phyloP scores from a whole-genome alignment of 2,329 filamentous ascomycete genomes.

The Pezicula radicicola region DNA sequence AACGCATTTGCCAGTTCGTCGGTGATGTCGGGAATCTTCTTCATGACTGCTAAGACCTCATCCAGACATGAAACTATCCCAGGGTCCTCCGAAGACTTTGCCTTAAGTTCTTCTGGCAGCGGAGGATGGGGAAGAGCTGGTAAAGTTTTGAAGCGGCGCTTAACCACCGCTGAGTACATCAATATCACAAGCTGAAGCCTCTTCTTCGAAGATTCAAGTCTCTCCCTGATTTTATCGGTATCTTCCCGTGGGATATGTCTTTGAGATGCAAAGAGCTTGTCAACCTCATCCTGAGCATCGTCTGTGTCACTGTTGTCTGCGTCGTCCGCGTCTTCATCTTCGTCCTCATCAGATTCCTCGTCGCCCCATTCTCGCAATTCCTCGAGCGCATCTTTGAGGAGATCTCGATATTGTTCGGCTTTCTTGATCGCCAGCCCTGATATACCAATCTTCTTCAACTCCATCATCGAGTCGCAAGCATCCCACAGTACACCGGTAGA shows the following conservation, averaged over 20 bases:
- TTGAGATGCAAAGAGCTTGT: slow-evolving; percentile 64
- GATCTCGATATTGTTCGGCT: slow-evolving; percentile 70
- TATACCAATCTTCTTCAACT: slow-evolving; percentile 64
- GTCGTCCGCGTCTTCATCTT: slow-evolving; percentile 50
- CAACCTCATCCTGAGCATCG: slow-evolving; percentile 55
- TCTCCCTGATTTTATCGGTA: slow-evolving; percentile 59
- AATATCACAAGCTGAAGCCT: slow-evolving; percentile 65
- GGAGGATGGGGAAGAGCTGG: slow-evolving; percentile 39
- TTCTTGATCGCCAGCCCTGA: slow-evolving; percentile 68
- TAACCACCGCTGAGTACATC: slow-evolving; percentile 67
- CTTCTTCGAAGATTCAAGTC: slow-evolving; percentile 61
- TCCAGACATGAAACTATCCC: slow-evolving; percentile 44
- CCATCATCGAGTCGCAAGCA: slow-evolving; percentile 70
- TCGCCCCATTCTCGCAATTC: slow-evolving; percentile 89
- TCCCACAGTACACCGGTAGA: slow-evolving; percentile 81
- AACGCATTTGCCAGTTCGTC: slow-evolving; percentile 70
- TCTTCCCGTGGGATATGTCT: slow-evolving; percentile 62
- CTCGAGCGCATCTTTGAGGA: slow-evolving; percentile 77
- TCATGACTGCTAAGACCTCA: slow-evolving; percentile 51
- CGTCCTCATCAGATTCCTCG: slow-evolving; percentile 61
- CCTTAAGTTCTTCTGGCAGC: slow-evolving; percentile 25
- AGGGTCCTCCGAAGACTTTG: slow-evolving; percentile 10
- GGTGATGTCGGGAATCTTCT: slow-evolving; percentile 61
- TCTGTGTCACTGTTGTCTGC: slow-evolving; percentile 35
- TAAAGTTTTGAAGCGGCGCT: slow-evolving; percentile 64